Evolutionary conservation across 116 monocot species (phyloP).

Genomic region (Zostera marina): DNA sequence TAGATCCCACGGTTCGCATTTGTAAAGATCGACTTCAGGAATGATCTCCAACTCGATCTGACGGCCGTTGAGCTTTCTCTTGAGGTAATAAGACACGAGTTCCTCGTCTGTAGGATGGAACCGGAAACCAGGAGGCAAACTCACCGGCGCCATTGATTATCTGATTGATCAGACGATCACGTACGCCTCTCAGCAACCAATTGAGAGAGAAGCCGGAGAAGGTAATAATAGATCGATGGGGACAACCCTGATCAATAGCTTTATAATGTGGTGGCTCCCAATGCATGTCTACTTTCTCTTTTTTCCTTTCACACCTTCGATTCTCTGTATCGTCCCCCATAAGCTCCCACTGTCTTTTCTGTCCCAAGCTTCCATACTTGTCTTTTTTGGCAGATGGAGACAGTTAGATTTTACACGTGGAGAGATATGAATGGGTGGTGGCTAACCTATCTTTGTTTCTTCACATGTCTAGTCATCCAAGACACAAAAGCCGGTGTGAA

Average conservation of each 20-base stretch:
- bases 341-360: conserved; percentile 3
- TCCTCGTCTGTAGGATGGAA: conserved; percentile 97
- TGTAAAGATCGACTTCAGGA: conserved; percentile 84
- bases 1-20: conserved; percentile 79
- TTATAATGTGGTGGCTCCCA: conserved; percentile 10
- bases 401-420: not conserved
- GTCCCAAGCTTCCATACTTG: conserved; percentile 4
- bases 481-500: conserved; percentile 3
- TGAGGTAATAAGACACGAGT: conserved; percentile 79
- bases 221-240: not conserved
- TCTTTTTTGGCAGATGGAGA: not conserved
- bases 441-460: not conserved
- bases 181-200: no score
- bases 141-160: conserved; percentile 7
- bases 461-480: conserved; percentile 1
- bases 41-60: conserved; percentile 36
- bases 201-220: not conserved
- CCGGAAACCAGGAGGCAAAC: conserved; percentile 64
- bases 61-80: conserved; percentile 63
- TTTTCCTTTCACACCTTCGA: conserved; percentile 3
- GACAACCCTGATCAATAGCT: not conserved
- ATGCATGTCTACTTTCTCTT: not conserved
- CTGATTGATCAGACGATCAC: no score
- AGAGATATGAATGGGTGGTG: not conserved
- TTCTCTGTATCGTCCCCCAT: not conserved